phyloP scores from a whole-genome alignment of 306 rosid genomes.

The Ceratonia siliqua region DNA sequence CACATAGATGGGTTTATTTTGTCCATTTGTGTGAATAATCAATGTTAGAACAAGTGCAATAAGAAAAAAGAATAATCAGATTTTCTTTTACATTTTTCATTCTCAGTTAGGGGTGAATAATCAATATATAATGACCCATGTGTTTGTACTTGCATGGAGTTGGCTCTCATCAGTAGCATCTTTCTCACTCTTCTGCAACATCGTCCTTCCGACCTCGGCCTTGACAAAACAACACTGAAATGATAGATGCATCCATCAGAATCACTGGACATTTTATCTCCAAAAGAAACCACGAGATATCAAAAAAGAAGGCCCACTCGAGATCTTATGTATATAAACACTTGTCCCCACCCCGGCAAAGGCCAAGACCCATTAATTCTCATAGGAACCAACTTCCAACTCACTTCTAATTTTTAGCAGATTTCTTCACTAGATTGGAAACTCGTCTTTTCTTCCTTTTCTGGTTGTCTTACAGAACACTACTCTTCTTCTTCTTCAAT shows the following conservation, averaged over 20 bases:
- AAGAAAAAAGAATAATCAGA: not conserved
- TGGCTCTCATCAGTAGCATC: conserved; percentile 33
- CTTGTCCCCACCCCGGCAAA: conserved; percentile 26
- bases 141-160: conserved; percentile 28
- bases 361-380: not conserved
- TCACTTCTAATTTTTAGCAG: not conserved
- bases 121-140: not conserved
- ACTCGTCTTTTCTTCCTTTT: conserved; percentile 35
- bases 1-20: conserved; percentile 25
- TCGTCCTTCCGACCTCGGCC: conserved; percentile 82
- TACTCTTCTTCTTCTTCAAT: conserved; percentile 16
- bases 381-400: not conserved
- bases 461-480: conserved; percentile 17
- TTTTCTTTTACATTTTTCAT: not conserved
- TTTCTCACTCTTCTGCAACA: conserved; percentile 45
- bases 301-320: not conserved
- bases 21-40: conserved; percentile 39
- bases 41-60: not conserved
- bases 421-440: conserved; percentile 14
- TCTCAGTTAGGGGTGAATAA: conserved; percentile 5
- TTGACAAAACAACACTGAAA: conserved; percentile 88
- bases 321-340: conserved; percentile 48
- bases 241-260: conserved; percentile 81
- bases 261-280: conserved; percentile 39
- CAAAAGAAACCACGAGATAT: conserved; percentile 30